Base-by-base conservation (phyloP, 2,329 filamentous ascomycete species). In the Hymenoscyphus fraxineus region DNA sequence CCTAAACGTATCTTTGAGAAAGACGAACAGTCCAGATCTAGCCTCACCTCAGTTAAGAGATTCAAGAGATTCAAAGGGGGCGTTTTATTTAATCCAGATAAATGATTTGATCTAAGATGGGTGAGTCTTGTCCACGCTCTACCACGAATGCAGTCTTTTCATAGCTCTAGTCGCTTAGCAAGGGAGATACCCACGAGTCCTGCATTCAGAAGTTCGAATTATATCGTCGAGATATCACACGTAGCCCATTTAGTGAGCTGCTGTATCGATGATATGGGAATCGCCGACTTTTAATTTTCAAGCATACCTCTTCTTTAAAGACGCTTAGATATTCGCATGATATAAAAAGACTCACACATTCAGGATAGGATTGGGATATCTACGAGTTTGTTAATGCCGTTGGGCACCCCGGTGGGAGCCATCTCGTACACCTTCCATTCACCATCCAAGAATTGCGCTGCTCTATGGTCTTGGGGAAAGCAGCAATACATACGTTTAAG, bases 341-440 rank as follows among this genome's bases (percentile, higher is more conserved):
- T n/a, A 62, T 47, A 38, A 47, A 59, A 55, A 32, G 38, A 55
- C 58, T 19, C 39, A 35, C 19, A 54, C 41, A 39, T 40, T 54
- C 59, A 60, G n/a, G 59, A 65, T 38, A 65, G 65, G 61, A 65
- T 38, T 67, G 63, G 63, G 58, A 67, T 32, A 65, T 67, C 55
- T 66, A 62, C 64, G 63, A 65, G 38, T 66, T 66, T 56, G 41
- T 68, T 35, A 55, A 44, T 13, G 62, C 62, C 32, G 44, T 68
- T 63, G 62, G 55, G 57, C 62, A 58, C 27, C 41, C 62, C 47
- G 54, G 58, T 6, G 58, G 60, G 56, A 63, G 57, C 15, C 59
- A 65, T 47, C 56, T 67, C 10, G 62, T 61, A 22, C 35, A 68
- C 35, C 64, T 68, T 66, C 66, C 64, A 12, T 32, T 66, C 19